A percentile compares a stretch with the other conserved stretches of the same genome.
Conservation (phyloP, 2,329 filamentous ascomycete species). For the Pseudogymnoascus sp. region DNA sequence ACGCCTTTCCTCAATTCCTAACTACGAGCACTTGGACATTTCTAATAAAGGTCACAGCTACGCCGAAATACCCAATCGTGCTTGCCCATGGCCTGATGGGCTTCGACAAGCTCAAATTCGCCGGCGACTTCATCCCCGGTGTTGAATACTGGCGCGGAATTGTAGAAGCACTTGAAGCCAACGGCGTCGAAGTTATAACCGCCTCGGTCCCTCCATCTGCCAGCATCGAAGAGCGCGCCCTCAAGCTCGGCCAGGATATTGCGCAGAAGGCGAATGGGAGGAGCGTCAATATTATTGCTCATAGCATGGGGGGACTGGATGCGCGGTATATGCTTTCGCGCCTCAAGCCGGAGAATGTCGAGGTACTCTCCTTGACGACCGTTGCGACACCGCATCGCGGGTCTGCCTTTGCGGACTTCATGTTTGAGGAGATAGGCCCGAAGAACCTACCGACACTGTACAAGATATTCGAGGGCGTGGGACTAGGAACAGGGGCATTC, state of each 20-base stretch:
- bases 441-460: conserved; percentile 49
- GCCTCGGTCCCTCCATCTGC: conserved; percentile 55
- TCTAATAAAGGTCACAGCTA: conserved; percentile 27
- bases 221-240: conserved; percentile 54
- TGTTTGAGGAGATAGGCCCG: conserved; percentile 41
- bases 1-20: conserved; percentile 10
- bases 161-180: conserved; percentile 46
- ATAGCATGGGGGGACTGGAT: conserved; percentile 62
- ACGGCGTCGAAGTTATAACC: conserved; percentile 49
- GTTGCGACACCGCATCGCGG: conserved; percentile 34
- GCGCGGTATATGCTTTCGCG: conserved; percentile 58
- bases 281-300: conserved; percentile 70
- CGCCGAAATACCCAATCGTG: conserved; percentile 55
- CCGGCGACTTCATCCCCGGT: conserved; percentile 42
- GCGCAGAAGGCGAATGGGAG: conserved; percentile 37
- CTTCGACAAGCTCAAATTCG: conserved; percentile 50
- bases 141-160: conserved; percentile 62
- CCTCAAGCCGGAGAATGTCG: conserved; percentile 39
- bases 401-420: conserved; percentile 45
- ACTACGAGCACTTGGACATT: neutral
- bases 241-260: conserved; percentile 49
- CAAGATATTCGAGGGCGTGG: conserved; percentile 41
- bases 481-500: conserved; percentile 54
- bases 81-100: conserved; percentile 60
- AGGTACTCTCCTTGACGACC: conserved; percentile 36